Conservation (phyloP, 202 grass and related monocot species). For the Carex arenaria region DNA sequence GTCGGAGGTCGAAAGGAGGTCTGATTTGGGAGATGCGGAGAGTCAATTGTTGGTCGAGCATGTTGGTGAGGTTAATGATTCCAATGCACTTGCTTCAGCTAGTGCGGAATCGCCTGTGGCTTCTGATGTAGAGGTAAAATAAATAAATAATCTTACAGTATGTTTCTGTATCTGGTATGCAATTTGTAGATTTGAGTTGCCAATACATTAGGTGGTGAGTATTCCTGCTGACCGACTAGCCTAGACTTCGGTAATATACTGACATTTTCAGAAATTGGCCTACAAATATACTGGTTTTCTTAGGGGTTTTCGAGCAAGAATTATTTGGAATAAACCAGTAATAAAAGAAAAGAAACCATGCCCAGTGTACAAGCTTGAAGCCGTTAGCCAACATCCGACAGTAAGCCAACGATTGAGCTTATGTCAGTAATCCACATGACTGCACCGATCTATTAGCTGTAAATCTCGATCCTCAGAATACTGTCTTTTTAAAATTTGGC, state of each 20-base stretch:
- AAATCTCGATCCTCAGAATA: neutral
- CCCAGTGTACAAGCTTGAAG: neutral
- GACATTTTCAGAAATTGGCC: neutral
- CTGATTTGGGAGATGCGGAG: neutral
- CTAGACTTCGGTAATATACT: neutral
- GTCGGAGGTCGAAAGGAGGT: neutral
- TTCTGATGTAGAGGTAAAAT: constrained; percentile 5
- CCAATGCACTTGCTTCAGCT: neutral
- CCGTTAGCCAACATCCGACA: too few relatives aligned
- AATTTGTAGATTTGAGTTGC: neutral
- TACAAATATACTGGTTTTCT: neutral
- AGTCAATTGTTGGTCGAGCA: neutral
- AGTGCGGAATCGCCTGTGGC: neutral
- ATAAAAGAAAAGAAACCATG: neutral
- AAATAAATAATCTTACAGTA: neutral
- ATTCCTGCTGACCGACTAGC: neutral
- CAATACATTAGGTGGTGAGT: neutral
- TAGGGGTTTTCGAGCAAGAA: neutral
- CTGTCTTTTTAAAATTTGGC: neutral
- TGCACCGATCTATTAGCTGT: neutral
- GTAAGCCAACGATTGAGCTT: neutral
- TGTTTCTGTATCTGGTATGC: neutral
- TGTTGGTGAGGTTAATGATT: neutral
- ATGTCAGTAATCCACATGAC: neutral
- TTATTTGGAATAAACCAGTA: neutral